These are phyloP conservation scores for Boletus hoseneyae DNA, from an alignment of 1,284 basidiomycete species.

Conservation along the genomic window DNA sequence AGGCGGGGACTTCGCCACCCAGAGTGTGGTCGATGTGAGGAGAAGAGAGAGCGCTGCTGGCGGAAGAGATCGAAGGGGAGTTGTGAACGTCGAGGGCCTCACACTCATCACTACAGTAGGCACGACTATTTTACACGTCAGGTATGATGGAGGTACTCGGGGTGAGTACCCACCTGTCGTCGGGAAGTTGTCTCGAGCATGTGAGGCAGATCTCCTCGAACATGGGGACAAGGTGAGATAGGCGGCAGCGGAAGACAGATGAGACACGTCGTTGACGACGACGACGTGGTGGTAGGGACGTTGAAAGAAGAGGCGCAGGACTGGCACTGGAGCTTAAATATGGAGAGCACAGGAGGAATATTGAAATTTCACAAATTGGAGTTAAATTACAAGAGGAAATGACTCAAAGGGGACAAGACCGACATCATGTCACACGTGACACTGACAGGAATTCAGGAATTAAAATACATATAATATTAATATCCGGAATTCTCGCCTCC, in stretches of 20 bases:
- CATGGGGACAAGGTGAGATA: slow-evolving; percentile 40
- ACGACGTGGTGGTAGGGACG: slow-evolving; percentile 11
- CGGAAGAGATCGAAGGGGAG: slow-evolving; percentile 63
- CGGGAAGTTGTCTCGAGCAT: slow-evolving; percentile 58
- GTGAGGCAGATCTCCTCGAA: slow-evolving; percentile 73
- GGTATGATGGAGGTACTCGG: slow-evolving; percentile 19
- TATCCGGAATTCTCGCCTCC: background rate
- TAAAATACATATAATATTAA: background rate
- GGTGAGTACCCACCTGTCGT: slow-evolving; percentile 52
- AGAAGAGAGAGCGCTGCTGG: slow-evolving; percentile 66
- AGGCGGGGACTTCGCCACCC: slow-evolving; percentile 55
- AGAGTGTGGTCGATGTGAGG: slow-evolving; percentile 52
- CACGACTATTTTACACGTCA: slow-evolving; percentile 43
- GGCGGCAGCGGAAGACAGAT: background rate
- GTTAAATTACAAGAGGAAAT: slow-evolving; percentile 33
- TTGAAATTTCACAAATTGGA: slow-evolving; percentile 32
- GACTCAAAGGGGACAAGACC: slow-evolving; percentile 33
- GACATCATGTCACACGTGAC: slow-evolving; percentile 27
- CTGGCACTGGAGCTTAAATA: slow-evolving; percentile 30
- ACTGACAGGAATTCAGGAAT: background rate
- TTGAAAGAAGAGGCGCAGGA: slow-evolving; percentile 19
- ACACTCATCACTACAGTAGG: slow-evolving; percentile 75
- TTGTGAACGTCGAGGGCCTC: slow-evolving; percentile 54
- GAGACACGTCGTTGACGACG: slow-evolving; percentile 7
- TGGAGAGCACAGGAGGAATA: slow-evolving; percentile 37